phyloP scores from a whole-genome alignment of 805 yeast species.

The Teunomyces funiuensis region DNA sequence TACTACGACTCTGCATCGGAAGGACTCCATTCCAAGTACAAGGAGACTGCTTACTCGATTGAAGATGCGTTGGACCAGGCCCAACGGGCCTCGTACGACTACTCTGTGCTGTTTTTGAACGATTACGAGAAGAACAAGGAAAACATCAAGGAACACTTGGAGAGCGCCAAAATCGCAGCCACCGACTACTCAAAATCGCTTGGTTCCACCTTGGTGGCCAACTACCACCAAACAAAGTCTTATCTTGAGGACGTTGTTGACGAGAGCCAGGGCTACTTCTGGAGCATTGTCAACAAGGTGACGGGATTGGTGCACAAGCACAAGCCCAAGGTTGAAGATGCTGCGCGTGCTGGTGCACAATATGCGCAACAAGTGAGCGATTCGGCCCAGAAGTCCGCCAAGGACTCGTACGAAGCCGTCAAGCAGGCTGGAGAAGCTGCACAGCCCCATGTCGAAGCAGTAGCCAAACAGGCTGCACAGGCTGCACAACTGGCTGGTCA shows the following conservation, averaged over 20 bases:
- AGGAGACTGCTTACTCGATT: constrained; percentile 10
- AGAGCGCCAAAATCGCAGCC: constrained; percentile 15
- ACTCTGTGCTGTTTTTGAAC: constrained; percentile 13
- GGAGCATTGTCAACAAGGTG: not conserved
- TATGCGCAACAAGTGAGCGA: not conserved
- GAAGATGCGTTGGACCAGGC: constrained; percentile 18
- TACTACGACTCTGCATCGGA: constrained; percentile 22
- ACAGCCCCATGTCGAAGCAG: not conserved
- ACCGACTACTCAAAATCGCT: constrained; percentile 12
- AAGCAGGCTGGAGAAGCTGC: not conserved
- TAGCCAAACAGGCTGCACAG: no score
- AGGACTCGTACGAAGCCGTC: not conserved
- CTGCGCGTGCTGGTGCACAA: not conserved
- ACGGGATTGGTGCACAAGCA: not conserved
- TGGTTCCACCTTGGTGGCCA: constrained; percentile 8
- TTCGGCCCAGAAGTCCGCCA: not conserved
- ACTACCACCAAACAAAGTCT: constrained; percentile 7
- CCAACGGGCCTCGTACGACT: constrained; percentile 19
- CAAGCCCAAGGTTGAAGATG: constrained; percentile 1
- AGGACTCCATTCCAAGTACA: constrained; percentile 10
- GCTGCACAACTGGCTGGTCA: no score
- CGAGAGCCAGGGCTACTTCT: not conserved
- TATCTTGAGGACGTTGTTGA: constrained; percentile 2
- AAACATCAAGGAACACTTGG: constrained; percentile 11
- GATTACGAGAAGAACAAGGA: constrained; percentile 8